A percentile compares a stretch with the other conserved stretches of the same genome.
Evolutionary conservation across 768 basidiomycete species (phyloP).

Genomic region (Panus rudis): DNA sequence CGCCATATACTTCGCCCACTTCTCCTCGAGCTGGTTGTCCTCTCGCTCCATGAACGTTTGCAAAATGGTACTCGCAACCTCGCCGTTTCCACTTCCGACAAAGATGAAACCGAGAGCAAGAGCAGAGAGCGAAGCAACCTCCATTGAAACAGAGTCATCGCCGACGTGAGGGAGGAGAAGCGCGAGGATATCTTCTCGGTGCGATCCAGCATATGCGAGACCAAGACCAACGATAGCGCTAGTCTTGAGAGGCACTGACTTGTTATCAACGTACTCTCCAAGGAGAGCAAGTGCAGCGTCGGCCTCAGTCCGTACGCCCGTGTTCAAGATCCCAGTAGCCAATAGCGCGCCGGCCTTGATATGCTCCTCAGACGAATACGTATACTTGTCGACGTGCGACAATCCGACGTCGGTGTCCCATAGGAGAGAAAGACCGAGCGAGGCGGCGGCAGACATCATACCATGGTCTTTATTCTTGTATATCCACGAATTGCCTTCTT

Average conservation of each 20-base stretch:
- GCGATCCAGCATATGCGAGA: conserved; percentile 91
- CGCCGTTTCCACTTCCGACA: conserved; percentile 92
- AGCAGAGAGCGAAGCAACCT: conserved; percentile 79
- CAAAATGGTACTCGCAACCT: conserved; percentile 82
- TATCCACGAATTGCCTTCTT: conserved; percentile 96
- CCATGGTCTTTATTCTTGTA: conserved; percentile 99
- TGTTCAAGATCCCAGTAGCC: conserved; percentile 89
- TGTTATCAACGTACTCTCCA: conserved; percentile 84
- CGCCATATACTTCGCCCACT: conserved; percentile 90
- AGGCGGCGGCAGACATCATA: conserved; percentile 97
- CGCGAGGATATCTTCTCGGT: conserved; percentile 75
- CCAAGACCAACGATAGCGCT: conserved; percentile 90
- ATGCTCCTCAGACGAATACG: conserved; percentile 91
- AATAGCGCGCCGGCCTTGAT: conserved; percentile 98
- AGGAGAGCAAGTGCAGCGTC: conserved; percentile 90
- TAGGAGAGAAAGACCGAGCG: conserved; percentile 83
- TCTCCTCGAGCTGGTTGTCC: conserved; percentile 74
- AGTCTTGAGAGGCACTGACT: conserved; percentile 75
- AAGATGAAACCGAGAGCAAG: conserved; percentile 92
- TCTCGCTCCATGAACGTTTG: conserved; percentile 86
- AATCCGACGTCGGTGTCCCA: conserved; percentile 97
- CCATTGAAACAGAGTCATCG: conserved; percentile 82
- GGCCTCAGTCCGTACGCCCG: conserved; percentile 83
- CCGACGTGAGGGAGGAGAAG: conserved; percentile 75
- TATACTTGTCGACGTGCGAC: conserved; percentile 94